Evolutionary conservation across 1,139 yeast species (phyloP).

Genomic region (Wickerhamiella pararugosa): DNA sequence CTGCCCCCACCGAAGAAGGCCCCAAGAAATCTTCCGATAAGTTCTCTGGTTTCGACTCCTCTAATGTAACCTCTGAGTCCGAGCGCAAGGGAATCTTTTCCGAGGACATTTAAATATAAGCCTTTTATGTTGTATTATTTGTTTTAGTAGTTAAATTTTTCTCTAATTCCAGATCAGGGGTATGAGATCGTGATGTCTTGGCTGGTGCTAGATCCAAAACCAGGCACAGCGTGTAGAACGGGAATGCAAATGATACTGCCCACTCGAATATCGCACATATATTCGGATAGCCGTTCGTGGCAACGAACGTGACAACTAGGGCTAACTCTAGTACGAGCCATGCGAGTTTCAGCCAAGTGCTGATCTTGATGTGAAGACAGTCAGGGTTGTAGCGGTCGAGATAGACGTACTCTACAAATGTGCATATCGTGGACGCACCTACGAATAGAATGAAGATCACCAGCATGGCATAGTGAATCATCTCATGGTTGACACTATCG

Average conservation of each 20-base stretch:
- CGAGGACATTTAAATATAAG: slow-evolving; percentile 13
- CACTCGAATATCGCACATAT: slow-evolving; percentile 63
- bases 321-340: slow-evolving; percentile 62
- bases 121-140: slow-evolving; percentile 1
- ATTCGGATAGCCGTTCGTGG: slow-evolving; percentile 29
- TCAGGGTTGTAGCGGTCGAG: slow-evolving; percentile 42
- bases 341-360: slow-evolving; percentile 33
- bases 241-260: slow-evolving; percentile 73
- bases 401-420: slow-evolving; percentile 43
- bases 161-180: no score
- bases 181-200: slow-evolving; percentile 19
- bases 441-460: slow-evolving; percentile 57
- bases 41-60: slow-evolving; percentile 17
- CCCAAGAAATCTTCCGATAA: slow-evolving; percentile 3
- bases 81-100: slow-evolving; percentile 14
- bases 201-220: slow-evolving; percentile 60
- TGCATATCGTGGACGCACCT: slow-evolving; percentile 47
- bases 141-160: not conserved
- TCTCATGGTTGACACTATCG: slow-evolving; percentile 44
- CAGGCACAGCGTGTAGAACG: slow-evolving; percentile 49
- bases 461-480: slow-evolving; percentile 58
- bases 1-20: slow-evolving; percentile 4
- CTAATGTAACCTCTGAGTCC: slow-evolving; percentile 13
- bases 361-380: slow-evolving; percentile 28
- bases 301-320: slow-evolving; percentile 57